Base-by-base conservation (phyloP, 2,329 filamentous ascomycete genomes). In the Alternaria dauci region DNA sequence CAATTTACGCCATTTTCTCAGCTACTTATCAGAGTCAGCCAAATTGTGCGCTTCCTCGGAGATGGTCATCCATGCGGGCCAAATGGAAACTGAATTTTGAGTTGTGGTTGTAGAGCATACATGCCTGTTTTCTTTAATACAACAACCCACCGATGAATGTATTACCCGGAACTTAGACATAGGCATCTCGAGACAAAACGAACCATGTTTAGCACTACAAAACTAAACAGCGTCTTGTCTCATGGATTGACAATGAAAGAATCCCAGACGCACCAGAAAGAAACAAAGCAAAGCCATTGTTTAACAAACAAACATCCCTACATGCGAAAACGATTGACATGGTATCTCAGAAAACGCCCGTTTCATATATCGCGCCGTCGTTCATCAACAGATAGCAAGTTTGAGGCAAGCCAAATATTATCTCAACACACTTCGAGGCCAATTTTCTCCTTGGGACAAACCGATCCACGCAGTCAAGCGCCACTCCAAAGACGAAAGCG, bases 381-480 rank as follows among this genome's bases (percentile, higher is more conserved):
- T 48, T 2, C 7, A 8, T 16, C 18, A 12, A 23, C 16, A 48
- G 18, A 26, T 1, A 48, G 6, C 4, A 12, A 48, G 8, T 16
- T 23, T 23, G 28, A 5, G 18, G 11, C 7, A 47, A 16, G 2
- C 11, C 6, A 34, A 4, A 12, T 28, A 3, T 9, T 23, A 25
- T n/a, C 8, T 48, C 2, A 2, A 11, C 18, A 23, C 9, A 34
- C 28, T n/a, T 9, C 9, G 8, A 6, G 11, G 32, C 32, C 7
- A 2, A 16, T 11, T 8, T 47, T n/a, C 12, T 32, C n/a, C n/a
- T 34, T 2, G 5, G 16, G 14, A n/a, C 6, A 25, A 48, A 25
- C 8, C 6, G 1, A 23, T 1, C 0, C 7, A 23, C 4, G 8
- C 11, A 5, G 14, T 2, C 5, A 5, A n/a, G 6, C 3, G 3